Evolutionary conservation across 768 basidiomycete species (phyloP).

Genomic region (Podaxis sp.): DNA sequence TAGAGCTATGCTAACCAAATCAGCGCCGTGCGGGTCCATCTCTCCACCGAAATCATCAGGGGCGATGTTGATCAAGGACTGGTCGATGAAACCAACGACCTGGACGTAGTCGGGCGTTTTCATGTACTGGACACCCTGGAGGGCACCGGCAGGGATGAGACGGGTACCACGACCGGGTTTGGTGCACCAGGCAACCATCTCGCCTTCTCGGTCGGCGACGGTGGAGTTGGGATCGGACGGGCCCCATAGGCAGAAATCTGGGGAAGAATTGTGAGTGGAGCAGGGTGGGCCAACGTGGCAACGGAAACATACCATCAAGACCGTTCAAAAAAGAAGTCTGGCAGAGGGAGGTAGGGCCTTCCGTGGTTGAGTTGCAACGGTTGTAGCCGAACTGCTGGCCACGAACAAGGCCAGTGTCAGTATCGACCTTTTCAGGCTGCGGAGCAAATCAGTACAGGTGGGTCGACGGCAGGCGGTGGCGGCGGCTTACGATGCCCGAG

Average conservation of each 20-base stretch:
- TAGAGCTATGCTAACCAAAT: constrained; percentile 31
- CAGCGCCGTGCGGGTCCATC: constrained; percentile 76
- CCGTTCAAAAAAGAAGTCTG: constrained; percentile 61
- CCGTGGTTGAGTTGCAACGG: constrained; percentile 64
- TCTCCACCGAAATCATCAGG: constrained; percentile 69
- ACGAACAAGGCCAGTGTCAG: constrained; percentile 30
- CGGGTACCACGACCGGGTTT: constrained; percentile 70
- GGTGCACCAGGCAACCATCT: constrained; percentile 79
- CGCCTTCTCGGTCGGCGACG: constrained; percentile 67
- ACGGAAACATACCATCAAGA: constrained; percentile 35
- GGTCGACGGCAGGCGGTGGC: background rate
- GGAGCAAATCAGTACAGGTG: background rate
- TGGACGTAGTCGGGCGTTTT: constrained; percentile 59
- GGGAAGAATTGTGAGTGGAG: background rate
- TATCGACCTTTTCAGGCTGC: constrained; percentile 32
- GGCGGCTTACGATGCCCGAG: constrained; percentile 34
- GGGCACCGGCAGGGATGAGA: constrained; percentile 64
- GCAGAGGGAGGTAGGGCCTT: constrained; percentile 54
- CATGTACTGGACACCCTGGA: constrained; percentile 65
- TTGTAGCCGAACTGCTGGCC: constrained; percentile 63
- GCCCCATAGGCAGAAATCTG: constrained; percentile 74
- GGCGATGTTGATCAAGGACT: constrained; percentile 53
- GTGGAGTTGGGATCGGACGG: constrained; percentile 47
- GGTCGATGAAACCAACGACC: constrained; percentile 64
- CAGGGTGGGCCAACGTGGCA: background rate